A percentile compares a stretch with the other conserved stretches of the same genome.
These are phyloP conservation scores for Termitomyces sp. DNA, from an alignment of 768 basidiomycete genomes.

Conservation along the genomic window DNA sequence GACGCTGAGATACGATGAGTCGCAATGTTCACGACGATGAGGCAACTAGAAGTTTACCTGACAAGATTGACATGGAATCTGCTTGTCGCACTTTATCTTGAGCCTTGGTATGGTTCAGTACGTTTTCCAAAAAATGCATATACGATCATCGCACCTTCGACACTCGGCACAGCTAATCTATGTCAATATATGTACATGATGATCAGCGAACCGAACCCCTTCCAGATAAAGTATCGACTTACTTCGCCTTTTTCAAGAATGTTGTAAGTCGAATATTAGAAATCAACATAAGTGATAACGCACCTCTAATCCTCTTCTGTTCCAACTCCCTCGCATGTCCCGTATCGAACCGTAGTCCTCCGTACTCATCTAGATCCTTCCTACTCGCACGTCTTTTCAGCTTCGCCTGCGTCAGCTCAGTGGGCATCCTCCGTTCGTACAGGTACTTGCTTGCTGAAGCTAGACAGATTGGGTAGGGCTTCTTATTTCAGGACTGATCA, in stretches of 20 bases:
- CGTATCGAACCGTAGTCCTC: constrained; percentile 32
- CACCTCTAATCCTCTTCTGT: constrained; percentile 64
- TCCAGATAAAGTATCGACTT: constrained; percentile 9
- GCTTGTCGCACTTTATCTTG: constrained; percentile 81
- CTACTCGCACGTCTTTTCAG: constrained; percentile 43
- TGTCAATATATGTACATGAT: neutral
- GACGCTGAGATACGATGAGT: constrained; percentile 30
- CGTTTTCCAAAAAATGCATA: constrained; percentile 2
- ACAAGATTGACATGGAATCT: constrained; percentile 75
- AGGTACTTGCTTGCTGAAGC: neutral
- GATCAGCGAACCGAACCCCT: constrained; percentile 1
- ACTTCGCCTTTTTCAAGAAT: constrained; percentile 21
- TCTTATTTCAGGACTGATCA: neutral
- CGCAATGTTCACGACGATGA: neutral
- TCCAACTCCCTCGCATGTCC: constrained; percentile 63
- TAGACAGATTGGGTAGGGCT: neutral
- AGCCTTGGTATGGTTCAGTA: constrained; percentile 32
- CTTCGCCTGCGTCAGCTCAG: constrained; percentile 42
- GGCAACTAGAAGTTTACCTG: constrained; percentile 44
- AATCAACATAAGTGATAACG: constrained; percentile 10
- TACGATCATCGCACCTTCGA: constrained; percentile 61
- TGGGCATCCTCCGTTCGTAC: constrained; percentile 39
- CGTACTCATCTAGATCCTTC: constrained; percentile 44
- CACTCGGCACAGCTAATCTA: constrained; percentile 73
- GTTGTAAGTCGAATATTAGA: constrained; percentile 3